Evolutionary conservation across 192 early-diverging fungal genomes (phyloP).

Genomic region (Podila verticillata): DNA sequence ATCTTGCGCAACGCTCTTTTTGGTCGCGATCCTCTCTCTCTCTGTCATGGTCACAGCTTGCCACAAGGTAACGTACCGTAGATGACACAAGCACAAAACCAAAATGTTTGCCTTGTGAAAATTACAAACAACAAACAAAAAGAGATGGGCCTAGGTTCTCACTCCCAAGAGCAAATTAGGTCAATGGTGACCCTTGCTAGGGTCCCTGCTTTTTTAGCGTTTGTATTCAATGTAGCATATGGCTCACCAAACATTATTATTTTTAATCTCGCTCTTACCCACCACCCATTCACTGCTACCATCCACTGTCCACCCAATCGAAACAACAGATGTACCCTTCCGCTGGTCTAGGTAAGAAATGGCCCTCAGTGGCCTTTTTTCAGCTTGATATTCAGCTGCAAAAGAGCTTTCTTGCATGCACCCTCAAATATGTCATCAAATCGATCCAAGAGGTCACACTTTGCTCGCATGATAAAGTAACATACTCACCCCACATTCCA

Average conservation of each 20-base stretch:
- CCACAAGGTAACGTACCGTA: slow-evolving; percentile 31
- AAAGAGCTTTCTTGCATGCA: not conserved
- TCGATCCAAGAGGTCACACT: not conserved
- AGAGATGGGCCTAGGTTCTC: too few relatives aligned
- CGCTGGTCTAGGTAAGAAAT: slow-evolving; percentile 23
- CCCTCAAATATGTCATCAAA: not conserved
- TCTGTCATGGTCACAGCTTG: slow-evolving; percentile 2
- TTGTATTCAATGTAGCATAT: not conserved
- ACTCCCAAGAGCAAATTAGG: too few relatives aligned
- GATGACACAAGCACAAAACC: not conserved
- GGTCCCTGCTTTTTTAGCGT: not conserved
- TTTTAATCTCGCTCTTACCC: too few relatives aligned
- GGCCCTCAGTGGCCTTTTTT: too few relatives aligned
- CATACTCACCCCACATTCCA: not conserved
- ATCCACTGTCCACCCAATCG: too few relatives aligned
- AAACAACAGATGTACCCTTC: slow-evolving; percentile 25
- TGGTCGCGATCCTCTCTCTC: too few relatives aligned
- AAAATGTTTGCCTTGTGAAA: not conserved
- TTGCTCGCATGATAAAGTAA: not conserved
- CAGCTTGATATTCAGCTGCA: too few relatives aligned
- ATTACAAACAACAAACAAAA: too few relatives aligned
- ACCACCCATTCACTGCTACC: too few relatives aligned
- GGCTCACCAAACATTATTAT: too few relatives aligned
- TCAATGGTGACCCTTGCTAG: too few relatives aligned
- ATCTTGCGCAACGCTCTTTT: too few relatives aligned